phyloP scores from a whole-genome alignment of 75 land plant species.

The Azolla pinnata region DNA sequence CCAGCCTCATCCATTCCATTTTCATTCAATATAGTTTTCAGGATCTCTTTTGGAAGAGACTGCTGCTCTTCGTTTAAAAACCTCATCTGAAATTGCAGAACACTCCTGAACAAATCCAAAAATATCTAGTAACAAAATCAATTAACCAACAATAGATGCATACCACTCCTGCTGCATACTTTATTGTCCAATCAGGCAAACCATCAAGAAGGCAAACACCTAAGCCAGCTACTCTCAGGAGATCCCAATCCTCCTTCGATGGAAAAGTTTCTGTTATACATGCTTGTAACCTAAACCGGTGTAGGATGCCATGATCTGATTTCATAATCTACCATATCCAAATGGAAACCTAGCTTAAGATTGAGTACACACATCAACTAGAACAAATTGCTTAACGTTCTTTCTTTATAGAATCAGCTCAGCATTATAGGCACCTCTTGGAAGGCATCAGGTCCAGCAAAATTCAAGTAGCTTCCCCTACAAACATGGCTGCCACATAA shows the following conservation, averaged over 20 bases:
- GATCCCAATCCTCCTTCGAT: constrained; percentile 53
- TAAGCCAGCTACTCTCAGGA: constrained; percentile 70
- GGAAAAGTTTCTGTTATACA: constrained; percentile 59
- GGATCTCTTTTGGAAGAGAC: constrained; percentile 61
- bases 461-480: constrained; percentile 89
- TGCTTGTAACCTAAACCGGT: constrained; percentile 73
- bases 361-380: too few relatives aligned
- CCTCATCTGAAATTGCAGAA: constrained; percentile 64
- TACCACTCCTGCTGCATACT: constrained; percentile 90
- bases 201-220: constrained; percentile 83
- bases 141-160: too few relatives aligned
- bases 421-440: constrained; percentile 59
- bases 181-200: constrained; percentile 82
- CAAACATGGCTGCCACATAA: constrained; percentile 92
- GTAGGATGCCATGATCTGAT: constrained; percentile 74
- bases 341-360: too few relatives aligned
- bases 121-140: too few relatives aligned
- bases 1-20: constrained; percentile 41
- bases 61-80: constrained; percentile 66
- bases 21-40: constrained; percentile 53
- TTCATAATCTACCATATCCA: constrained; percentile 68
- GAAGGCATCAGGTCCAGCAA: constrained; percentile 75
- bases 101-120: too few relatives aligned
- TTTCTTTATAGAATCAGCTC: too few relatives aligned
- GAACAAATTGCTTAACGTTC: too few relatives aligned